A percentile compares a stretch with the other conserved stretches of the same genome.
phyloP scores from a whole-genome alignment of 176 grass and related monocot species.

The Poa pratensis region DNA sequence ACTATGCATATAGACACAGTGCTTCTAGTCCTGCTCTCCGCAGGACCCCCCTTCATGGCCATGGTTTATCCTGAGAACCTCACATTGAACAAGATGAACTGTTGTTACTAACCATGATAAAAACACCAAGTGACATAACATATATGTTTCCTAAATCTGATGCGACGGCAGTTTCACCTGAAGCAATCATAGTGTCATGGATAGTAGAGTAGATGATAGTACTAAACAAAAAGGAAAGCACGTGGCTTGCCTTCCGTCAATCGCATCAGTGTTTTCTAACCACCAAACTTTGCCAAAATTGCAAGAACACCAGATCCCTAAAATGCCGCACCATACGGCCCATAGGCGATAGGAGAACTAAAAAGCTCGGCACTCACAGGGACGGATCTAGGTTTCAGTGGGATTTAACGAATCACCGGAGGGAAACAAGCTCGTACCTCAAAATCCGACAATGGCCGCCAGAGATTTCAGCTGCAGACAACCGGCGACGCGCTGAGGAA shows the following conservation, averaged over 20 bases:
- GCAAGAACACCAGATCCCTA: slow-evolving; percentile 32
- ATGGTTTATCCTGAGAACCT: slow-evolving; percentile 50
- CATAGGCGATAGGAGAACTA: neutral
- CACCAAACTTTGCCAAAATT: slow-evolving; percentile 28
- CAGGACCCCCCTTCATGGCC: slow-evolving; percentile 65
- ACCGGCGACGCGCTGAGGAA: neutral
- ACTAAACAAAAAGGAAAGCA: slow-evolving; percentile 18
- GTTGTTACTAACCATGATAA: too few species aligned
- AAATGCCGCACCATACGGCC: neutral
- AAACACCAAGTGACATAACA: neutral
- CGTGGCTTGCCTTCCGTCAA: neutral
- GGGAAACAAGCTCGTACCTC: neutral
- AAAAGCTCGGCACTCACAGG: neutral
- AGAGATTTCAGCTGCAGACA: neutral
- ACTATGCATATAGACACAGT: slow-evolving; percentile 71
- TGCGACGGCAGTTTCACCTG: neutral
- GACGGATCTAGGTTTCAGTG: neutral
- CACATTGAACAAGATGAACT: slow-evolving; percentile 8
- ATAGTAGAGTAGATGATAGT: neutral
- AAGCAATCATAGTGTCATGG: slow-evolving; percentile 32
- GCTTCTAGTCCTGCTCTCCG: slow-evolving; percentile 77
- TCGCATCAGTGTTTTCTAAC: slow-evolving; percentile 39
- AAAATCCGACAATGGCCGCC: neutral
- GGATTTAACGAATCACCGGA: too few species aligned
- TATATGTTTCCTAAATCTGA: slow-evolving; percentile 16